These are phyloP conservation scores for Hortiboletus flavorubellus DNA, from an alignment of 768 basidiomycete species.

Conservation along the genomic window DNA sequence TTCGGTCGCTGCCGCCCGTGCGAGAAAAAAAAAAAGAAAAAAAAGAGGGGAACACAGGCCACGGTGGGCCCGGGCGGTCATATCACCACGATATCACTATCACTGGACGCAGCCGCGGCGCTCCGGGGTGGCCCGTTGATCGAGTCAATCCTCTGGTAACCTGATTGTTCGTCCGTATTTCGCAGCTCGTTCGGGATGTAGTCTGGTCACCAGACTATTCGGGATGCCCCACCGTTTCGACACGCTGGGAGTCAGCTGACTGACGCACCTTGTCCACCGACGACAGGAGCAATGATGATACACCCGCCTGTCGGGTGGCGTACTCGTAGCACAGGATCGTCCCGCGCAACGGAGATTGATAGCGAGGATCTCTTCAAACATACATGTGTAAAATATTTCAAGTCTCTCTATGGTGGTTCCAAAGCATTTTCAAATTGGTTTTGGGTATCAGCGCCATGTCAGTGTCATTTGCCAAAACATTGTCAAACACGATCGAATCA, in stretches of 20 bases:
- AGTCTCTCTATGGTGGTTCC: no score
- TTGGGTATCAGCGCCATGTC: no score
- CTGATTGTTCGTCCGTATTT: neutral
- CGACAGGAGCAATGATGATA: neutral
- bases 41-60: neutral
- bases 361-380: neutral
- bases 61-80: no score
- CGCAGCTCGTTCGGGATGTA: no score
- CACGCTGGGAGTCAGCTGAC: neutral
- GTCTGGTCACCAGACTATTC: no score
- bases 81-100: neutral
- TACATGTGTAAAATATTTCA: neutral
- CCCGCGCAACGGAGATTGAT: constrained; percentile 2
- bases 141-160: neutral
- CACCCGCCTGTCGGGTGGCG: constrained; percentile 8
- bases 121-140: no score
- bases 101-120: neutral
- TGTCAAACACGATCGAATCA: neutral
- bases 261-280: neutral
- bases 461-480: neutral
- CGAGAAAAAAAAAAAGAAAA: neutral
- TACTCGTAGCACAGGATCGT: constrained; percentile 15
- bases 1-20: neutral
- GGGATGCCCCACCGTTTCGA: neutral
- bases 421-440: neutral